Evolutionary conservation across 2,329 filamentous ascomycete species (phyloP).

Genomic region (Sarocladiaceae sp.): DNA sequence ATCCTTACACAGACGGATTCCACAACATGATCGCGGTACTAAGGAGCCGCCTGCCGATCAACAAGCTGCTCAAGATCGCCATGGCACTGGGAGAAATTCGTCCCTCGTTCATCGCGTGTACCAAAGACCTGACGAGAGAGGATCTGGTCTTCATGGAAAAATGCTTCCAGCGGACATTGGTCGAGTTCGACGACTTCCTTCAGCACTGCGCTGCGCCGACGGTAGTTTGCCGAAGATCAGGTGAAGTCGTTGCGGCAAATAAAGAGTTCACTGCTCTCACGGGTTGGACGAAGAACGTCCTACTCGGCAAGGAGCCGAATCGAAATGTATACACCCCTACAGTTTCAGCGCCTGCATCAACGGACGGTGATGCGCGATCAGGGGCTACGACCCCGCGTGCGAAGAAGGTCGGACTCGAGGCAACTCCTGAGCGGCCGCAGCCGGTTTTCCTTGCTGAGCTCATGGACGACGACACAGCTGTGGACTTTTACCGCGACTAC

Average conservation of each 20-base stretch:
- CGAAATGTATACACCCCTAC: slow-evolving; percentile 74
- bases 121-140: slow-evolving; percentile 78
- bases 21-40: slow-evolving; percentile 82
- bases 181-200: slow-evolving; percentile 92
- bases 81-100: slow-evolving; percentile 85
- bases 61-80: slow-evolving; percentile 77
- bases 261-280: slow-evolving; percentile 97
- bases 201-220: slow-evolving; percentile 85
- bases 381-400: slow-evolving; percentile 48
- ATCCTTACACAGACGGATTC: slow-evolving; percentile 85
- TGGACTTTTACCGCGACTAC: slow-evolving; percentile 96
- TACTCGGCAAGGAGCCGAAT: slow-evolving; percentile 84
- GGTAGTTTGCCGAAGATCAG: slow-evolving; percentile 85
- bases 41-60: slow-evolving; percentile 70
- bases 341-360: slow-evolving; percentile 24
- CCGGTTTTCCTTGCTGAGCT: slow-evolving; percentile 90
- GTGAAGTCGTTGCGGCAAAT: slow-evolving; percentile 90
- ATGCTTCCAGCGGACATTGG: slow-evolving; percentile 87
- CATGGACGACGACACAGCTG: slow-evolving; percentile 86
- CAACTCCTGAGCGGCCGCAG: slow-evolving; percentile 52
- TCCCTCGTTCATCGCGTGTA: slow-evolving; percentile 89
- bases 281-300: slow-evolving; percentile 86
- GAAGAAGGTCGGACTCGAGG: slow-evolving; percentile 38
- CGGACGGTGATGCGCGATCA: slow-evolving; percentile 25
- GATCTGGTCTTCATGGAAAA: slow-evolving; percentile 98